Evolutionary conservation across 495 filamentous ascomycete genomes (phyloP).

Genomic region (Lophiotrema nucula): DNA sequence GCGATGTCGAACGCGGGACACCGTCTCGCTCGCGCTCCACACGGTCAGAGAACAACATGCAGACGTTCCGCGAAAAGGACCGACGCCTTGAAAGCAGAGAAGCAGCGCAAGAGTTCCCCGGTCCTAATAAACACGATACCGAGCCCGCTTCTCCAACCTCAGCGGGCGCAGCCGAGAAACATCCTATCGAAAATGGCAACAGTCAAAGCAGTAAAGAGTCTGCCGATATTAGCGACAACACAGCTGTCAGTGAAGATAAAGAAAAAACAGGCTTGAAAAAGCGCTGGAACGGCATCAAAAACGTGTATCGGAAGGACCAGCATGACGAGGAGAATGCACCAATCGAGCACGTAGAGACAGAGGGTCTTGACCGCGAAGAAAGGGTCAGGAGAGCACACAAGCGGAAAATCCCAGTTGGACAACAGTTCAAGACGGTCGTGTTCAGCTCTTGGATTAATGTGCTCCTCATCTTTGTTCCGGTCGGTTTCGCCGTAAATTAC

Average conservation of each 20-base stretch:
- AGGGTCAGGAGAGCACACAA: conserved; percentile 17
- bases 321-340: conserved; percentile 5
- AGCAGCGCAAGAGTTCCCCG: conserved; percentile 21
- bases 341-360: conserved; percentile 10
- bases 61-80: conserved; percentile 16
- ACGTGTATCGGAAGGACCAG: conserved; percentile 16
- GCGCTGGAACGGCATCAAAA: conserved; percentile 21
- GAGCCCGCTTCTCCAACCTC: conserved; percentile 8
- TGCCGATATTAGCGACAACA: conserved; percentile 15
- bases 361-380: conserved; percentile 8
- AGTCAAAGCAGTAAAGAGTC: conserved; percentile 16
- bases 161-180: neutral
- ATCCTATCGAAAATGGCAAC: neutral
- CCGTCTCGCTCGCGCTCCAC: neutral
- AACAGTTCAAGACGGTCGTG: conserved; percentile 41
- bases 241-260: neutral
- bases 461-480: conserved; percentile 73
- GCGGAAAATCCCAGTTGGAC: conserved; percentile 24
- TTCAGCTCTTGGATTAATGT: conserved; percentile 84
- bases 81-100: conserved; percentile 12
- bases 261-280: neutral
- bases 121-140: conserved; percentile 24
- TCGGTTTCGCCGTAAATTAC: conserved; percentile 72
- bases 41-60: conserved; percentile 9
- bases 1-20: conserved; percentile 10